Percentiles rank a stretch among this genome's conserved stretches.
phyloP scores from a whole-genome alignment of 768 basidiomycete species.

The Termitomyces sp. region DNA sequence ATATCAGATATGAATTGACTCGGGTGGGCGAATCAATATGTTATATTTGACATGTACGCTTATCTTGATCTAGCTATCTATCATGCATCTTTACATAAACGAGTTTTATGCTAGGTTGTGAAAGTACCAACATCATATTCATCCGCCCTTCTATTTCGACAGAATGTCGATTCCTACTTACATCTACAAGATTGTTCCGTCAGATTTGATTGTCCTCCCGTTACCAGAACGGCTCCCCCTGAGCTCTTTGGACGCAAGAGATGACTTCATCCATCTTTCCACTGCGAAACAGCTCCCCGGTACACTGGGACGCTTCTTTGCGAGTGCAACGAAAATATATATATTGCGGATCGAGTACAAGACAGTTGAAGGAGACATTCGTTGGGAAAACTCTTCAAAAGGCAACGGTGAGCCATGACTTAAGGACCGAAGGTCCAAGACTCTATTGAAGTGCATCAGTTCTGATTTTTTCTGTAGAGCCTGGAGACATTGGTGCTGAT shows the following conservation, averaged over 20 bases:
- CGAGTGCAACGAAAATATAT: slow-evolving; percentile 32
- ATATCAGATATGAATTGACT: too few species aligned
- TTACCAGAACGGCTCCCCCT: slow-evolving; percentile 46
- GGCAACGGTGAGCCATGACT: slow-evolving; percentile 21
- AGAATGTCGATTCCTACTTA: slow-evolving; percentile 38
- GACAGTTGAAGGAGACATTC: slow-evolving; percentile 34
- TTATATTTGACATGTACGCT: too few species aligned
- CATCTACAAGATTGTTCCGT: slow-evolving; percentile 59
- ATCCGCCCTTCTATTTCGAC: too few species aligned
- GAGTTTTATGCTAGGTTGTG: too few species aligned
- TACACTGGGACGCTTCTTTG: slow-evolving; percentile 46
- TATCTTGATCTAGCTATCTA: background rate
- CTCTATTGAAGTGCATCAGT: background rate
- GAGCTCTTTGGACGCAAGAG: slow-evolving; percentile 41
- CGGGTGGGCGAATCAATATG: too few species aligned
- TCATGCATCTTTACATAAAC: too few species aligned
- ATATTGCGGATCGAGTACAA: slow-evolving; percentile 42
- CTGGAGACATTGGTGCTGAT: slow-evolving; percentile 40
- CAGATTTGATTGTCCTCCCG: slow-evolving; percentile 26
- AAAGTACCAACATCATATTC: too few species aligned
- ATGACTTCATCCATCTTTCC: slow-evolving; percentile 55
- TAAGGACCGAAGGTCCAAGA: background rate
- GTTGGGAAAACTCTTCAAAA: slow-evolving; percentile 45
- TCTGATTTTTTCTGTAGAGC: slow-evolving; percentile 20
- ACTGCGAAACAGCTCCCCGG: slow-evolving; percentile 46